These are phyloP conservation scores for Mortierella sp. DNA, from an alignment of 371 early-diverging fungal genomes.

Conservation along the genomic window DNA sequence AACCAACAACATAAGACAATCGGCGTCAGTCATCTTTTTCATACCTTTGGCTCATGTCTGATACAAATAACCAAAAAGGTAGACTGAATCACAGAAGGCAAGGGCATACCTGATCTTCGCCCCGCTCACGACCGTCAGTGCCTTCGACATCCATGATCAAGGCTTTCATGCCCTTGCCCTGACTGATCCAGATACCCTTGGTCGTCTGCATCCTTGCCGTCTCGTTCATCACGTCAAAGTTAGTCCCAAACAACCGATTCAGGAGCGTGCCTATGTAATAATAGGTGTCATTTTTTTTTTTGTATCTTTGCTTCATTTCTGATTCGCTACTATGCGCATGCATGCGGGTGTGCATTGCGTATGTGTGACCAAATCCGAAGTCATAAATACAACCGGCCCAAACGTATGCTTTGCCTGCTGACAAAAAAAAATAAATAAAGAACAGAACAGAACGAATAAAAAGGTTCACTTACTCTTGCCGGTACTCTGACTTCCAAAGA, in stretches of 20 bases:
- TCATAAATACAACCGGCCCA: background rate
- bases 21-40: background rate
- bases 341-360: background rate
- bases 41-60: background rate
- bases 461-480: constrained; percentile 88
- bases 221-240: constrained; percentile 96
- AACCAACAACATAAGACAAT: background rate
- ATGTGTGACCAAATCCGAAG: background rate
- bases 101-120: constrained; percentile 90
- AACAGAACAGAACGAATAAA: background rate
- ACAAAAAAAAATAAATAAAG: background rate
- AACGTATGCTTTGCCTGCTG: background rate
- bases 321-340: background rate
- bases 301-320: background rate
- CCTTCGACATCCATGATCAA: constrained; percentile 99
- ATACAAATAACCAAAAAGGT: background rate
- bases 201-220: constrained; percentile 91
- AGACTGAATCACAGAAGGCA: background rate
- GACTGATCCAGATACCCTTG: constrained; percentile 96
- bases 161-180: constrained; percentile 85
- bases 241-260: constrained; percentile 94
- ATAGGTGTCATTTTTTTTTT: background rate
- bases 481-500: constrained; percentile 98
- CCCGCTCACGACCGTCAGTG: constrained; percentile 98
- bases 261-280: constrained; percentile 87